Base-by-base conservation (phyloP, 306 rosid species). In the Adenanthera pavonina region DNA sequence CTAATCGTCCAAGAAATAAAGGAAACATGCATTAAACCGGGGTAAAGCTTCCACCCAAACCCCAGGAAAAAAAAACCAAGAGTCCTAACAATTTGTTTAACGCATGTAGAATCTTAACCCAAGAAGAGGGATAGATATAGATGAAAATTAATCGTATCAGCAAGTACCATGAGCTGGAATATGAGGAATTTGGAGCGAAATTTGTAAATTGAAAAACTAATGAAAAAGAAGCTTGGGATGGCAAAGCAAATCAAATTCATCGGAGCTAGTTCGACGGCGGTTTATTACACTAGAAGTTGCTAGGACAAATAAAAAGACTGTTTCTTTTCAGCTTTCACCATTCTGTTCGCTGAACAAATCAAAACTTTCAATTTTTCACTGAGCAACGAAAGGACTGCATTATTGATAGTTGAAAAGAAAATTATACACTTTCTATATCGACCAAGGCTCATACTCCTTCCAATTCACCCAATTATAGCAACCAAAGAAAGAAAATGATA, bases 401-500 rank as follows among this genome's bases (percentile, higher is more conserved):
- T 49, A 44, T 3, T 25, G 67, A 47, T n/a, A 62, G 67, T 44
- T 38, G 56, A 73, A 54, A 56, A 17, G 35, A 43, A 81, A 33
- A 75, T 14, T 17, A 75, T 20, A 66, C 49, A 54, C 14, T 13
- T 36, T 13, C 41, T 10, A 61, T 65, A 13, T 5, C 53, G 33
- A 17, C 46, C 60, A 43, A 20, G 43, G 33, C 25, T 13, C 69
- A 41, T 6, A 41, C 48, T 44, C 19, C 78, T 20, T 25, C 41
- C 11, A 46, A 20, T 57, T 30, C 19, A 57, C 25, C 40, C 14
- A 81, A 65, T 10, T 40, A 4, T 46, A 74, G 57, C 59, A 17
- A 34, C 25, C 67, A 52, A 67, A 15, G 15, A 34, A 66, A 53
- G 44, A 75, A 81, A 75, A 56, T 15, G 57, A 49, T 38, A 57